phyloP scores from a whole-genome alignment of 768 basidiomycete species.

The Holtermanniella nyarrowii region DNA sequence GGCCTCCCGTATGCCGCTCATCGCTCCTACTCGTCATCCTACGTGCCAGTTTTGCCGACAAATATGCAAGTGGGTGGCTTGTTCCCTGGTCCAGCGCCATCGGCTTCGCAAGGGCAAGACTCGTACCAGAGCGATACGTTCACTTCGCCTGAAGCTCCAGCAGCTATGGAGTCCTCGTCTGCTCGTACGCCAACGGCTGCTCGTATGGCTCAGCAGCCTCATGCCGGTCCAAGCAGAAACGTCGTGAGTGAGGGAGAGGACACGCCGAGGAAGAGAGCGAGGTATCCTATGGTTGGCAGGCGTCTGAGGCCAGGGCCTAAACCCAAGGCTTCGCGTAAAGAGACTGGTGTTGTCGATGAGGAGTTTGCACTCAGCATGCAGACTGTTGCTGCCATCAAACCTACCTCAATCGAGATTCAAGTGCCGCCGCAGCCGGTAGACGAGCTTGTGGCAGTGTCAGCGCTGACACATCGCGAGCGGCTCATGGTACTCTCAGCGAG shows the following conservation, averaged over 20 bases:
- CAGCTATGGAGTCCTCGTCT: no score
- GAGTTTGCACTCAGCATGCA: not conserved
- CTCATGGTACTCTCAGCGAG: not conserved
- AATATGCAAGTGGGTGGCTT: conserved; percentile 10
- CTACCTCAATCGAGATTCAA: not conserved
- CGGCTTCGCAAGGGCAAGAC: not conserved
- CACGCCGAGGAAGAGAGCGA: conserved; percentile 15
- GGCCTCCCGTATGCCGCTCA: not conserved
- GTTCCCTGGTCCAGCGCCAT: conserved; percentile 1
- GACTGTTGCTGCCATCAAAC: not conserved
- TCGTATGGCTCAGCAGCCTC: not conserved
- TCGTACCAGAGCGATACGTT: no score
- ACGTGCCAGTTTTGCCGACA: conserved; percentile 7
- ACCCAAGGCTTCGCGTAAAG: conserved; percentile 30
- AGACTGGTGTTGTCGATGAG: conserved; percentile 1
- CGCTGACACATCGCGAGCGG: not conserved
- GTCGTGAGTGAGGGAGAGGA: not conserved
- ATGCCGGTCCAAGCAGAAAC: conserved; percentile 3
- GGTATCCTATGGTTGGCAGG: conserved; percentile 24
- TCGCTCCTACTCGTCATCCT: not conserved
- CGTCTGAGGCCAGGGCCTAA: conserved; percentile 40
- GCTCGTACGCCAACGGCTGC: not conserved
- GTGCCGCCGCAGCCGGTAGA: not conserved
- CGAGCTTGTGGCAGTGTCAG: not conserved
- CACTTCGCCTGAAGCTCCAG: not conserved